Evolutionary conservation across 2,329 filamentous ascomycete species (phyloP).

Genomic region (Apiospora marii): DNA sequence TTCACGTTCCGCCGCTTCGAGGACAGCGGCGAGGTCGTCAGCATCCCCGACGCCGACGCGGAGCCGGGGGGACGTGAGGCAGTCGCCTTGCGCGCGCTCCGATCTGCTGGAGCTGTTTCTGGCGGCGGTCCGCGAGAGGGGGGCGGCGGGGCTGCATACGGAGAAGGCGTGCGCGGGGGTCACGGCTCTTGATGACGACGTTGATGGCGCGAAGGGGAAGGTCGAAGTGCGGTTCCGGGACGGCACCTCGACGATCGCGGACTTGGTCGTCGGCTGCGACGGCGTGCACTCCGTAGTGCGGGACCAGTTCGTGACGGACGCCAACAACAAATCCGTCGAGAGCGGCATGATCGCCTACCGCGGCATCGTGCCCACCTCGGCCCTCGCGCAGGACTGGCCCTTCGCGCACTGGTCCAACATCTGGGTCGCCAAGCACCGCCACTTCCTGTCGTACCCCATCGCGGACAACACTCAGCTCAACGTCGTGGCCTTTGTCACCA

Average conservation of each 20-base stretch:
- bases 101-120: constrained; percentile 40
- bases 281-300: constrained; percentile 44
- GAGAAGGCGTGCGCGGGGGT: constrained; percentile 36
- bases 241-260: constrained; percentile 33
- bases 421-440: constrained; percentile 45
- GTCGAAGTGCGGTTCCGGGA: constrained; percentile 39
- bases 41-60: constrained; percentile 38
- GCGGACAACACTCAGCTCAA: constrained; percentile 44
- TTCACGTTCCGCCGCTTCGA: constrained; percentile 46
- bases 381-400: constrained; percentile 34
- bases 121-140: constrained; percentile 31
- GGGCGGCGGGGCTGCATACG: constrained; percentile 38
- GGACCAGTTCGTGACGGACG: constrained; percentile 31
- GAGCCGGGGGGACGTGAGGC: constrained; percentile 28
- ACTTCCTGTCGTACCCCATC: constrained; percentile 49
- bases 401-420: constrained; percentile 36
- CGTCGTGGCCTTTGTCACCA: constrained; percentile 46
- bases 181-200: not conserved
- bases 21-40: constrained; percentile 43
- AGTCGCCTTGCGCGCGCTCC: constrained; percentile 32
- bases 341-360: constrained; percentile 38
- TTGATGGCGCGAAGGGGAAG: not conserved
- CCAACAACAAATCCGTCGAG: constrained; percentile 30
- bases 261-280: constrained; percentile 43
- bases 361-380: constrained; percentile 32